phyloP scores from a whole-genome alignment of 2,329 filamentous ascomycete species.

The Helotiales sp. region DNA sequence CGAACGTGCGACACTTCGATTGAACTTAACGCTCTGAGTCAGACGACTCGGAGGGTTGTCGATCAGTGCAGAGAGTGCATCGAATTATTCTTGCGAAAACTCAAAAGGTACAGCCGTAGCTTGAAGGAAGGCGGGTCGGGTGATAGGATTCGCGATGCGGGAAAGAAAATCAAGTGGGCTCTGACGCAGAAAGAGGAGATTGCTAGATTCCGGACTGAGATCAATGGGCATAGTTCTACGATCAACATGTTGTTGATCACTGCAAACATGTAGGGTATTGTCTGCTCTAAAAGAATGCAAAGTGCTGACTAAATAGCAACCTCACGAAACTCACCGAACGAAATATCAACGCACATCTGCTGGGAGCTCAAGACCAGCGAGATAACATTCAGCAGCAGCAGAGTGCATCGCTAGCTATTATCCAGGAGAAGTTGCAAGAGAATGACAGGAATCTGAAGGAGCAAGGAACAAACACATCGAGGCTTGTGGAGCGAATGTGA shows the following conservation, averaged over 20 bases:
- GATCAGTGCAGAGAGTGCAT: conserved; percentile 18
- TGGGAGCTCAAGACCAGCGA: background rate
- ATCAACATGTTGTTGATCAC: conserved; percentile 32
- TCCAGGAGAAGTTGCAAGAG: background rate
- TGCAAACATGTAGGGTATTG: conserved; percentile 17
- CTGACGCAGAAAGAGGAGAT: conserved; percentile 29
- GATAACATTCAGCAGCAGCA: background rate
- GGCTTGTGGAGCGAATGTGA: background rate
- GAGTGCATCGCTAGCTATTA: background rate
- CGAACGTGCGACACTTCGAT: background rate
- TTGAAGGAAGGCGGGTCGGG: conserved; percentile 29
- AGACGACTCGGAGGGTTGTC: conserved; percentile 19
- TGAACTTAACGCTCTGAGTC: conserved; percentile 25
- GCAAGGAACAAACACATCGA: background rate
- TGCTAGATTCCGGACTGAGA: conserved; percentile 25
- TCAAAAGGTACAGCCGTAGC: conserved; percentile 19
- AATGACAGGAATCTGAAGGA: background rate
- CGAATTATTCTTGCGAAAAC: conserved; percentile 16
- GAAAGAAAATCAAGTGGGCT: conserved; percentile 29
- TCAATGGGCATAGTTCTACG: conserved; percentile 25
- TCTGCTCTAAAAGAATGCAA: too few species aligned
- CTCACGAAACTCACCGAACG: background rate
- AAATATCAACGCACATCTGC: background rate
- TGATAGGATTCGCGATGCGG: conserved; percentile 18
- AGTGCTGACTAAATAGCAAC: background rate